A percentile compares a stretch with the other conserved stretches of the same genome.
Conservation (phyloP, 306 rosid genomes). For the Hippophae gyantsensis region DNA sequence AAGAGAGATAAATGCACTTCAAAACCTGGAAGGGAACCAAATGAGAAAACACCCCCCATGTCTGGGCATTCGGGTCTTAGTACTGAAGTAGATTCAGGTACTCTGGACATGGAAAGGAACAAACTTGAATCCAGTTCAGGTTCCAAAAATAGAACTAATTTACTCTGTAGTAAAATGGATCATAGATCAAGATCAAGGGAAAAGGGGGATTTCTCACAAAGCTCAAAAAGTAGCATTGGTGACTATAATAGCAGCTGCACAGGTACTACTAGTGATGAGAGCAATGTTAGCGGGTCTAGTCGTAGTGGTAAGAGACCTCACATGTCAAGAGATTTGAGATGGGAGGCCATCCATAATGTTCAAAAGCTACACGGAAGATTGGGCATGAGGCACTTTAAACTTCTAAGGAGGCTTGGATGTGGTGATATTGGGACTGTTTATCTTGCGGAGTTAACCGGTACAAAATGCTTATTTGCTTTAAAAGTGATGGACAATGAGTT, state of each 20-base stretch:
- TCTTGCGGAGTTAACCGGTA: constrained; percentile 76
- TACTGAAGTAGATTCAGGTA: constrained; percentile 42
- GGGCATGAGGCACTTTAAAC: constrained; percentile 64
- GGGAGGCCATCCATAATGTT: constrained; percentile 73
- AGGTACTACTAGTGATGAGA: constrained; percentile 86
- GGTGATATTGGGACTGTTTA: constrained; percentile 98
- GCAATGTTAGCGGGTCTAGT: constrained; percentile 65
- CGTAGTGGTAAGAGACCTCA: constrained; percentile 88
- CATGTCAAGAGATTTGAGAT: constrained; percentile 90
- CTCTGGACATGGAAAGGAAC: constrained; percentile 33
- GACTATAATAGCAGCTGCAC: constrained; percentile 84
- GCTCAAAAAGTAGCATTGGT: constrained; percentile 94
- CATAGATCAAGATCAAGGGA: constrained; percentile 78
- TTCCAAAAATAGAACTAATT: constrained; percentile 44
- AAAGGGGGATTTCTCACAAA: constrained; percentile 80
- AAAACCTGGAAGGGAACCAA: constrained; percentile 38
- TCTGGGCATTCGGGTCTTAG: constrained; percentile 43
- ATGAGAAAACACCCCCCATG: constrained; percentile 32
- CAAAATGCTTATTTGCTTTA: constrained; percentile 72
- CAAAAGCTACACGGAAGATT: constrained; percentile 69
- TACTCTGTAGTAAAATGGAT: constrained; percentile 40
- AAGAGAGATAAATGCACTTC: constrained; percentile 26
- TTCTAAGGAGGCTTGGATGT: constrained; percentile 75
- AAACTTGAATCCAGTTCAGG: constrained; percentile 36
- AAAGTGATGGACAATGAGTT: constrained; percentile 93